Conservation (phyloP, 2,329 filamentous ascomycete genomes). For the Epicoccum sorghinum region DNA sequence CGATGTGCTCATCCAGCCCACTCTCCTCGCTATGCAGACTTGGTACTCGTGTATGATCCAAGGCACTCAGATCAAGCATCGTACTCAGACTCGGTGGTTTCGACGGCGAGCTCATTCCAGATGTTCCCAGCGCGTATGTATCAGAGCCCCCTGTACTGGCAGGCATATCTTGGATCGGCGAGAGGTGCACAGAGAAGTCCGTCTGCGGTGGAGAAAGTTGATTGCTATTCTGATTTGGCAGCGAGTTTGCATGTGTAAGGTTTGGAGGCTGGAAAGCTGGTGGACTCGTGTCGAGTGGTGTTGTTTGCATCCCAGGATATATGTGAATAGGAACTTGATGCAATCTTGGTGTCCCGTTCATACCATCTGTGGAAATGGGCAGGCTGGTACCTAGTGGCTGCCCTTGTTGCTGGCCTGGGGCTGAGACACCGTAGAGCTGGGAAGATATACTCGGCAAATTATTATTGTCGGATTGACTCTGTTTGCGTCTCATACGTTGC, state of each 20-base stretch:
- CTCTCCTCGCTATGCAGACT: constrained; percentile 43
- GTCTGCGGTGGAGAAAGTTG: constrained; percentile 19
- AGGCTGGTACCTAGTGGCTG: constrained; percentile 2
- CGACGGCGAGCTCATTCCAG: constrained; percentile 15
- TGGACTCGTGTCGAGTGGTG: constrained; percentile 26
- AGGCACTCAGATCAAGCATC: constrained; percentile 46
- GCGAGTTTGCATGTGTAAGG: constrained; percentile 1
- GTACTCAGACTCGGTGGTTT: constrained; percentile 40
- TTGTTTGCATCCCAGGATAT: constrained; percentile 44
- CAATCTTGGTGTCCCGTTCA: constrained; percentile 29
- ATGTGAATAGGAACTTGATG: constrained; percentile 46
- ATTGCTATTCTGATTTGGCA: background rate
- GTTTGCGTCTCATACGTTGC: constrained; percentile 37
- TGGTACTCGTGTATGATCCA: constrained; percentile 42
- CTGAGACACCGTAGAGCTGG: constrained; percentile 38
- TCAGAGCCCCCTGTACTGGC: constrained; percentile 3
- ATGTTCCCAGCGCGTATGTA: background rate
- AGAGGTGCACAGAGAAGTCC: constrained; percentile 39
- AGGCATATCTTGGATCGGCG: constrained; percentile 36
- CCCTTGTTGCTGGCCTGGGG: constrained; percentile 17
- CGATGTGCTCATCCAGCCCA: constrained; percentile 48
- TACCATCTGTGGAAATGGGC: constrained; percentile 18
- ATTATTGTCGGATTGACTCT: constrained; percentile 28
- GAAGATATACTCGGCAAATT: constrained; percentile 43
- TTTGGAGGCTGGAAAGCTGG: constrained; percentile 13